phyloP scores from a whole-genome alignment of 495 filamentous ascomycete species.

The Xylaria curta region DNA sequence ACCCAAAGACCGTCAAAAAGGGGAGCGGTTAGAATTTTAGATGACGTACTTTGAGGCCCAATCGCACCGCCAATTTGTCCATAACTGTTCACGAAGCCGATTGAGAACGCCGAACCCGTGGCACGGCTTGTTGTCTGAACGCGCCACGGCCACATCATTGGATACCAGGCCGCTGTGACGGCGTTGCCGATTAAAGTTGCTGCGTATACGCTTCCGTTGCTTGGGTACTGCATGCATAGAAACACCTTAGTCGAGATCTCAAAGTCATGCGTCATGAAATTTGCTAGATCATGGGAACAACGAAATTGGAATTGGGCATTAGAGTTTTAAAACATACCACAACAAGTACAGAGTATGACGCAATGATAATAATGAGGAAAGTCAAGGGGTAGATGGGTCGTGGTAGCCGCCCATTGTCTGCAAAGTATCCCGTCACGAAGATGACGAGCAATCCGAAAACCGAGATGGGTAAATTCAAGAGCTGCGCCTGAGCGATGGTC shows the following conservation, averaged over 20 bases:
- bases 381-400: conserved; percentile 50
- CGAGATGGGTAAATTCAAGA: conserved; percentile 49
- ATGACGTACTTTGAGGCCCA: conserved; percentile 37
- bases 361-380: conserved; percentile 49
- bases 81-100: conserved; percentile 53
- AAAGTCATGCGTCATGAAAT: background rate
- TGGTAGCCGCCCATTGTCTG: conserved; percentile 50
- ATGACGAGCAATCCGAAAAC: conserved; percentile 46
- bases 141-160: conserved; percentile 54
- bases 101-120: conserved; percentile 53
- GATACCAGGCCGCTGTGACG: conserved; percentile 48
- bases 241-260: background rate
- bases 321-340: conserved; percentile 20
- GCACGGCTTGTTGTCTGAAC: conserved; percentile 52
- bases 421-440: conserved; percentile 45
- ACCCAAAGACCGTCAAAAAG: background rate
- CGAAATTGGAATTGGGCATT: background rate
- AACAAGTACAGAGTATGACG: conserved; percentile 50
- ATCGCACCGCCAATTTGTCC: conserved; percentile 48
- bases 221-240: conserved; percentile 38
- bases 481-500: conserved; percentile 47
- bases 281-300: background rate
- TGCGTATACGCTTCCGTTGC: conserved; percentile 46
- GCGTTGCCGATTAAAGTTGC: conserved; percentile 49
- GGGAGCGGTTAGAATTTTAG: background rate